Conservation (phyloP, 2,329 filamentous ascomycete species). For the Pestalotiopsis fici region DNA sequence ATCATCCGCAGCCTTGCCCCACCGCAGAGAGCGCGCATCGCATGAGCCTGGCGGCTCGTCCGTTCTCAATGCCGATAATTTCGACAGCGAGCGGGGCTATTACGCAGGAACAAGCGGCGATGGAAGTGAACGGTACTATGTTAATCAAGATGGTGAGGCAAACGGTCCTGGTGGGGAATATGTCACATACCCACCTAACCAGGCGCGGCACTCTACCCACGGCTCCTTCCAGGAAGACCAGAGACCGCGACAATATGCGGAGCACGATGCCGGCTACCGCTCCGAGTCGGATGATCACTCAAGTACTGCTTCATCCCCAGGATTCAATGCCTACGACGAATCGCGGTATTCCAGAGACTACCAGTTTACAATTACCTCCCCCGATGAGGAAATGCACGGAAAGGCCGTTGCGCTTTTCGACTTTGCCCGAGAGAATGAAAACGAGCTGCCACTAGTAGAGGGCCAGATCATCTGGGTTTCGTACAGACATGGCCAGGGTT, state of each 20-base stretch:
- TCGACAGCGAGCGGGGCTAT: conserved; percentile 64
- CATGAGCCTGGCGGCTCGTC: conserved; percentile 41
- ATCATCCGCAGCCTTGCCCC: conserved; percentile 49
- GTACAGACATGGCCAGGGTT: conserved; percentile 93
- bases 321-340: conserved; percentile 63
- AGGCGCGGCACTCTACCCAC: conserved; percentile 58
- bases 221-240: conserved; percentile 46
- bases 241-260: conserved; percentile 44
- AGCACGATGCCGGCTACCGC: conserved; percentile 50
- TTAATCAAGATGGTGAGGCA: conserved; percentile 67
- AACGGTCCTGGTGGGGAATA: conserved; percentile 79
- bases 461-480: conserved; percentile 96
- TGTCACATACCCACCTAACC: conserved; percentile 73
- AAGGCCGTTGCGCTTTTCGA: conserved; percentile 95
- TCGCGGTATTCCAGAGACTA: conserved; percentile 88
- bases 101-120: conserved; percentile 69
- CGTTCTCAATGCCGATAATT: conserved; percentile 49
- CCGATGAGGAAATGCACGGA: conserved; percentile 96
- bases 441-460: conserved; percentile 88
- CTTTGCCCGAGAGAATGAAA: conserved; percentile 93
- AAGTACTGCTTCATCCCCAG: conserved; percentile 60
- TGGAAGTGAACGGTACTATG: conserved; percentile 74
- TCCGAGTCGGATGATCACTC: conserved; percentile 62
- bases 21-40: conserved; percentile 48
- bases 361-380: conserved; percentile 91